Base-by-base conservation (phyloP, 495 filamentous ascomycete genomes). In the Platismatia glauca region DNA sequence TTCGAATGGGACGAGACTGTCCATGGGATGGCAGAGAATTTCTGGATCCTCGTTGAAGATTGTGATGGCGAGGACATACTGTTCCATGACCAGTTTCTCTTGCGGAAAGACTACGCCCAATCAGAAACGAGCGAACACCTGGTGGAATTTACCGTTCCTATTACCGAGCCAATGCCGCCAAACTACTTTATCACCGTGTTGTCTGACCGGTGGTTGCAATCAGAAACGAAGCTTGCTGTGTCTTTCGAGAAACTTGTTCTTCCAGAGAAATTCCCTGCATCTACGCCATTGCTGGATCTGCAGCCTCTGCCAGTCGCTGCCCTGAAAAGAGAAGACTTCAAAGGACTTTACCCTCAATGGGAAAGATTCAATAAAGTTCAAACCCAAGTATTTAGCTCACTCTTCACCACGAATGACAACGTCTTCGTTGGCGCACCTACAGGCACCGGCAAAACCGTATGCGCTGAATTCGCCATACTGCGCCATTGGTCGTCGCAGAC, bases 191-290 rank as follows among this genome's bases (percentile, higher is more conserved):
- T 99, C 69, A 90, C 90, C 1, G 80, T 97, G 60, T 78, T 95
- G 20, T 97, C 92, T 4, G 94, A 99, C 68, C 81, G 95, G 61
- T 99, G 94, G 94, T 94, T 97, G 89, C 90, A 96, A 69, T 90
- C 93, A 16, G 92, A 97, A 75, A 95, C 91, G 9, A 95, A 92
- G 70, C 77, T 99, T 50, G 86, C 92, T 0, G 86, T 99, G 0
- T 92, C 92, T 0, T 97, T 99, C 78, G 88, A 93, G 70, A 96
- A 96, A 71, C 77, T 99, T 20, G 85, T 95, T 61, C 82, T 99
- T 7, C 94, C 94, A 0, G 92, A 96, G 74, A 91, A 94, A 59
- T 97, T 99, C 73, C 94, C 90, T 43, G 86, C 94, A 33, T 93
- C 95, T 71, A 99, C 94, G 6, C 89, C 86, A 38, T 74, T 97